phyloP scores from a whole-genome alignment of 176 grass and related monocot genomes.

The Eleusine coracana region DNA sequence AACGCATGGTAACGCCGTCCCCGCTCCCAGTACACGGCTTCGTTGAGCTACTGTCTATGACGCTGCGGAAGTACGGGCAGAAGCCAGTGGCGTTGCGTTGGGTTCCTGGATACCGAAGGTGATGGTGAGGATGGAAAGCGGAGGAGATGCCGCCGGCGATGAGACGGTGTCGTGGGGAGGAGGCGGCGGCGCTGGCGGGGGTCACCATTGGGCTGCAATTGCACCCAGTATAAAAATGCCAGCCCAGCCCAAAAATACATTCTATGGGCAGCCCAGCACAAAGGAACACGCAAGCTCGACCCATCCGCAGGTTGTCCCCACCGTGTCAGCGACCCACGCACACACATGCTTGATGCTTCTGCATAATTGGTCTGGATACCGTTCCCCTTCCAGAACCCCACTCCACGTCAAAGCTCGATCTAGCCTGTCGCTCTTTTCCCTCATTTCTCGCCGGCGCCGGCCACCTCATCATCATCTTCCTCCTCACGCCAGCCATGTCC shows the following conservation, averaged over 20 bases:
- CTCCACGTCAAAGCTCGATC: conserved; percentile 20
- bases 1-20: background rate
- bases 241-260: background rate
- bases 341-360: background rate
- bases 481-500: conserved; percentile 50
- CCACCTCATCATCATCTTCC: background rate
- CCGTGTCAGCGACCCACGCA: background rate
- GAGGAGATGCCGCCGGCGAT: background rate
- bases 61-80: background rate
- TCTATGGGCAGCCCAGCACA: background rate
- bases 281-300: background rate
- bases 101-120: background rate
- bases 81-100: background rate
- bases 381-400: background rate
- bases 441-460: conserved; percentile 9
- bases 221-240: background rate
- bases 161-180: background rate
- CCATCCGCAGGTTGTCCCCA: background rate
- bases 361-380: conserved; percentile 4
- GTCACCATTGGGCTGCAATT: background rate
- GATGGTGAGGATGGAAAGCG: background rate
- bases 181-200: too few relatives aligned
- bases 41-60: background rate
- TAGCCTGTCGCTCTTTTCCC: background rate
- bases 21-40: background rate